phyloP scores from a whole-genome alignment of 2,329 filamentous ascomycete species.

The Aspergillus caelatus region DNA sequence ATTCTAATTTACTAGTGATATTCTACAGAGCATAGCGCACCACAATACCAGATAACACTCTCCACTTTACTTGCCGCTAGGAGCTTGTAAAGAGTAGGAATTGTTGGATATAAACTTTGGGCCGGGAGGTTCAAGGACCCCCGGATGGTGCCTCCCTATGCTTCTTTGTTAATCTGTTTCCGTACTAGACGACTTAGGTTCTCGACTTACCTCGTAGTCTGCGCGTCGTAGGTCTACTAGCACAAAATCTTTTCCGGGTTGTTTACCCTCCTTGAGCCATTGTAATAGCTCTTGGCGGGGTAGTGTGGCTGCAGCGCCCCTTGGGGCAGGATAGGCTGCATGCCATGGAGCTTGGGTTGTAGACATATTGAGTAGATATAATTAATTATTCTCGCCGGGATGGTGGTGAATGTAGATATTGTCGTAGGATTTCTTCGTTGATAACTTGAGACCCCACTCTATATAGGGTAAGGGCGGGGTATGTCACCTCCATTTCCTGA shows the following conservation, averaged over 20 bases:
- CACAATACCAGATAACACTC: constrained; percentile 46
- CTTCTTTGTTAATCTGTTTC: constrained; percentile 1
- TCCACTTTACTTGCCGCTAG: constrained; percentile 33
- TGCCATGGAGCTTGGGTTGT: constrained; percentile 41
- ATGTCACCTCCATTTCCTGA: background rate
- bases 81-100: constrained; percentile 40
- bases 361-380: background rate
- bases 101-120: constrained; percentile 42
- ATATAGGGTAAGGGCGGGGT: background rate
- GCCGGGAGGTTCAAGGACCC: constrained; percentile 55
- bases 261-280: constrained; percentile 36
- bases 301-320: constrained; percentile 28
- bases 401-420: background rate
- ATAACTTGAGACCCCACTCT: background rate
- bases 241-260: constrained; percentile 38
- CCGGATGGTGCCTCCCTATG: constrained; percentile 60
- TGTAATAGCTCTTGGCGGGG: constrained; percentile 40
- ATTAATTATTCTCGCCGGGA: background rate
- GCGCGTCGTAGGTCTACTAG: constrained; percentile 52
- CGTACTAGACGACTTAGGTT: background rate
- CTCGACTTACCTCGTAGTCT: constrained; percentile 47
- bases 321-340: constrained; percentile 43
- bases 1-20: too few relatives aligned
- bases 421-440: background rate
- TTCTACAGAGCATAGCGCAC: constrained; percentile 27